Percentiles rank a stretch among this genome's conserved stretches.
phyloP scores from a whole-genome alignment of 305 asterid genomes.

The Solanum aculeatissimum region DNA sequence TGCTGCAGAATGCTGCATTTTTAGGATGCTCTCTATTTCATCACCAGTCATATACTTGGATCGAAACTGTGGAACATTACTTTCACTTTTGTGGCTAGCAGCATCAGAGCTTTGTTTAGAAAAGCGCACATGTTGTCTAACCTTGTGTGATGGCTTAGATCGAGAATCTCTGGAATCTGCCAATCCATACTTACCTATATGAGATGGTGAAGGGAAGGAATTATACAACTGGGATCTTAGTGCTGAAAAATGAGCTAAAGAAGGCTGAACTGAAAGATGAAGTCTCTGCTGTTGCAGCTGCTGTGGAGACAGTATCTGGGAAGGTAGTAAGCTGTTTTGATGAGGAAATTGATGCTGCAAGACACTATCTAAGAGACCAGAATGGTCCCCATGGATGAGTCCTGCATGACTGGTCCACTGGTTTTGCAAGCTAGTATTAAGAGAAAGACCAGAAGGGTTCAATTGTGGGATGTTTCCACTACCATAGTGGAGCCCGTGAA shows the following conservation, averaged over 20 bases:
- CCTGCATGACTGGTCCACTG: conserved; percentile 57
- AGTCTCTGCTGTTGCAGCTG: conserved; percentile 37
- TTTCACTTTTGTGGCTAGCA: conserved; percentile 47
- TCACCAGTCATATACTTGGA: conserved; percentile 93
- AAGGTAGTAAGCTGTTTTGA: conserved; percentile 53
- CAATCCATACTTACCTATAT: conserved; percentile 35
- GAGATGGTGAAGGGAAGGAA: conserved; percentile 61
- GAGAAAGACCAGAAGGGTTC: conserved; percentile 30
- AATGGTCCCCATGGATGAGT: conserved; percentile 51
- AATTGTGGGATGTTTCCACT: conserved; percentile 38
- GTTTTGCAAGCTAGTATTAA: conserved; percentile 44
- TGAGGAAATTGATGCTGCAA: conserved; percentile 51
- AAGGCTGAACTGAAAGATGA: conserved; percentile 52
- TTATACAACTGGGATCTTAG: conserved; percentile 48
- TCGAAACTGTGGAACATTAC: conserved; percentile 51
- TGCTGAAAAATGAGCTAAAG: conserved; percentile 46
- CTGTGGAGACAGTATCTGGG: conserved; percentile 55
- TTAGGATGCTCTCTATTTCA: conserved; percentile 84
- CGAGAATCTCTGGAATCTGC: conserved; percentile 51
- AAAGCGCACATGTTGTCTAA: conserved; percentile 51
- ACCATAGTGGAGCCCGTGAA: conserved; percentile 37
- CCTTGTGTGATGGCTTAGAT: conserved; percentile 56
- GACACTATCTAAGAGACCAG: conserved; percentile 37
- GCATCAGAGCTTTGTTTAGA: conserved; percentile 66
- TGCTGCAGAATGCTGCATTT: conserved; percentile 79